These are phyloP conservation scores for Astraeus odoratus DNA, from an alignment of 768 basidiomycete species.

Conservation along the genomic window DNA sequence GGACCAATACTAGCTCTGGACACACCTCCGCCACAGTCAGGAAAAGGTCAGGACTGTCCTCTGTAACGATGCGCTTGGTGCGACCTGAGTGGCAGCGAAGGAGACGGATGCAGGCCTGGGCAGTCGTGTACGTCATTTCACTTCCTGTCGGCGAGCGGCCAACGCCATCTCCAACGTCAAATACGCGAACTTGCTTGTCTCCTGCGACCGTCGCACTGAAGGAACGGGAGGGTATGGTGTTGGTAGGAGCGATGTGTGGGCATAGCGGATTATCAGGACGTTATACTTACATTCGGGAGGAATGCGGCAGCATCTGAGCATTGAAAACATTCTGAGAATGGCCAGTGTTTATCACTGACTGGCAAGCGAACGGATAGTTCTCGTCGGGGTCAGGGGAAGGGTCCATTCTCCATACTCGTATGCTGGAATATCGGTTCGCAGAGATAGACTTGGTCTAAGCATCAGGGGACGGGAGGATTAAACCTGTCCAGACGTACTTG, in stretches of 20 bases:
- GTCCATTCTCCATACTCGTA: conserved; percentile 77
- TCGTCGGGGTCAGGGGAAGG: conserved; percentile 31
- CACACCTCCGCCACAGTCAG: conserved; percentile 73
- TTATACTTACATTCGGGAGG: conserved; percentile 76
- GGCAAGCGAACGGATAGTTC: conserved; percentile 61
- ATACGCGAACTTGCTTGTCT: conserved; percentile 71
- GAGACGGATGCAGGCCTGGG: conserved; percentile 43
- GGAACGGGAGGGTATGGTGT: no score
- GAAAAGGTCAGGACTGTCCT: conserved; percentile 71
- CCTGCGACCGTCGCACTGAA: conserved; percentile 65
- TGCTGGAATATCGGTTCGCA: conserved; percentile 29
- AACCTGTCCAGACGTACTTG: conserved; percentile 36
- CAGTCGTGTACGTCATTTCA: conserved; percentile 40
- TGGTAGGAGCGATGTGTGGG: no score
- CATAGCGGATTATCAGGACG: no score
- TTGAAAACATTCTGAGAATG: conserved; percentile 85
- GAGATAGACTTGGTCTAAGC: neutral
- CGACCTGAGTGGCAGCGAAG: conserved; percentile 66
- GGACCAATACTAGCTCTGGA: neutral
- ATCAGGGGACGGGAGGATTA: neutral
- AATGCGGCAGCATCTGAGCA: conserved; percentile 69
- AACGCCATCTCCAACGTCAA: conserved; percentile 51
- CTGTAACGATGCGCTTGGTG: conserved; percentile 74
- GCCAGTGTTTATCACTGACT: conserved; percentile 68
- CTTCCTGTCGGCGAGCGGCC: conserved; percentile 31